A percentile compares a stretch with the other conserved stretches of the same genome.
These are phyloP conservation scores for Quercus suber DNA, from an alignment of 306 rosid species.

Conservation along the genomic window DNA sequence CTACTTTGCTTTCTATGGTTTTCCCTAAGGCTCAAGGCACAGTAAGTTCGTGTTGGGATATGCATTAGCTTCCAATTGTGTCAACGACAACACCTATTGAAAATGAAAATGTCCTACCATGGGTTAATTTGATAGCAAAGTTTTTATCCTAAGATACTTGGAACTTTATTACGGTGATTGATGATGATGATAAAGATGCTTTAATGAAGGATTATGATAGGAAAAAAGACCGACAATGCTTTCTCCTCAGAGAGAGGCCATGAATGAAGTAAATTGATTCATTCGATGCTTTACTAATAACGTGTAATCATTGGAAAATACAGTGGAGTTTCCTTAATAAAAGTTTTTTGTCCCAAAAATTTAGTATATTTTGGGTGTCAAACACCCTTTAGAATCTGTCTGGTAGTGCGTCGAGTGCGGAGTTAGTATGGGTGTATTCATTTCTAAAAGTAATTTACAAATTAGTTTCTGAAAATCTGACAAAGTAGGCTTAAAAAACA, in stretches of 20 bases:
- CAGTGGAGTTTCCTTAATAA: too few relatives aligned
- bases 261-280: background rate
- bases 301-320: too few relatives aligned
- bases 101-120: background rate
- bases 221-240: background rate
- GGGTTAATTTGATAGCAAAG: background rate
- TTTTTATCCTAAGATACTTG: background rate
- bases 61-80: too few relatives aligned
- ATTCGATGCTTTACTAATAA: background rate
- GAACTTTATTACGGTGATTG: background rate
- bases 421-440: too few relatives aligned
- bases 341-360: too few relatives aligned
- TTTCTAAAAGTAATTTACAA: too few relatives aligned
- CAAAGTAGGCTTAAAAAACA: too few relatives aligned
- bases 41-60: too few relatives aligned
- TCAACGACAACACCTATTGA: background rate
- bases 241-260: background rate
- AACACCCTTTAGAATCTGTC: too few relatives aligned
- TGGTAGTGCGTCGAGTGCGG: too few relatives aligned
- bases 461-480: too few relatives aligned
- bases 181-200: constrained; percentile 16
- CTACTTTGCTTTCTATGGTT: background rate
- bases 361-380: too few relatives aligned
- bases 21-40: background rate
- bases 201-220: background rate